Conservation (phyloP, 2,329 filamentous ascomycete genomes). For the Trichoderma lentiforme region DNA sequence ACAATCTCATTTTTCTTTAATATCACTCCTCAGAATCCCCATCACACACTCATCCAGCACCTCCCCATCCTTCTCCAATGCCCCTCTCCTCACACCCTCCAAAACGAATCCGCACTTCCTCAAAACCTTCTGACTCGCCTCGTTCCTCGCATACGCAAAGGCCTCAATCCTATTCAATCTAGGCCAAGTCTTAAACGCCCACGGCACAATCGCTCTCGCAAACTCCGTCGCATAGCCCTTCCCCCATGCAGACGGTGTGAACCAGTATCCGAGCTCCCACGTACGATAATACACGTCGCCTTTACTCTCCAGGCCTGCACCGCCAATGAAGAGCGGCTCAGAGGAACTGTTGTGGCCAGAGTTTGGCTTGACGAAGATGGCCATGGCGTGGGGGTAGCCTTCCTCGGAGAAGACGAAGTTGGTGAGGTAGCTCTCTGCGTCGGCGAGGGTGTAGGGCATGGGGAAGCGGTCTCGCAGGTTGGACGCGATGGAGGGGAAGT, state of each 20-base stretch:
- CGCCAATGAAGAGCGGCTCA: conserved; percentile 35
- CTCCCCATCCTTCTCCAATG: conserved; percentile 8
- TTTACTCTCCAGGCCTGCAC: conserved; percentile 37
- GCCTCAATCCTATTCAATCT: conserved; percentile 29
- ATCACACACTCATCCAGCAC: conserved; percentile 1
- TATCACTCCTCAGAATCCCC: neutral
- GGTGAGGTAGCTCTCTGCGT: conserved; percentile 37
- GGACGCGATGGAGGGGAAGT: conserved; percentile 36
- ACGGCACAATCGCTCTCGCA: conserved; percentile 36
- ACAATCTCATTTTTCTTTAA: neutral
- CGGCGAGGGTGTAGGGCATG: conserved; percentile 41
- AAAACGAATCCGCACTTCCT: neutral
- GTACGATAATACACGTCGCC: conserved; percentile 40
- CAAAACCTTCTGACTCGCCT: neutral
- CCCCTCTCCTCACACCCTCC: conserved; percentile 6
- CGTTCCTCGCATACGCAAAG: neutral
- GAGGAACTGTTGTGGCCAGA: conserved; percentile 26
- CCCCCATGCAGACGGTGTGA: conserved; percentile 42
- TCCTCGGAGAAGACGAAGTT: conserved; percentile 19
- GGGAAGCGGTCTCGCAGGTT: conserved; percentile 46
- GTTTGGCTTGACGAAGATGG: conserved; percentile 33
- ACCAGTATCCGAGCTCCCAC: conserved; percentile 50
- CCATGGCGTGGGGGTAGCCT: conserved; percentile 32
- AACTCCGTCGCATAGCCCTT: conserved; percentile 44
- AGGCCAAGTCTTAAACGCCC: conserved; percentile 43